A percentile compares a stretch with the other conserved stretches of the same genome.
phyloP scores from a whole-genome alignment of 257 asterid species.

The Solanum stenotomum region DNA sequence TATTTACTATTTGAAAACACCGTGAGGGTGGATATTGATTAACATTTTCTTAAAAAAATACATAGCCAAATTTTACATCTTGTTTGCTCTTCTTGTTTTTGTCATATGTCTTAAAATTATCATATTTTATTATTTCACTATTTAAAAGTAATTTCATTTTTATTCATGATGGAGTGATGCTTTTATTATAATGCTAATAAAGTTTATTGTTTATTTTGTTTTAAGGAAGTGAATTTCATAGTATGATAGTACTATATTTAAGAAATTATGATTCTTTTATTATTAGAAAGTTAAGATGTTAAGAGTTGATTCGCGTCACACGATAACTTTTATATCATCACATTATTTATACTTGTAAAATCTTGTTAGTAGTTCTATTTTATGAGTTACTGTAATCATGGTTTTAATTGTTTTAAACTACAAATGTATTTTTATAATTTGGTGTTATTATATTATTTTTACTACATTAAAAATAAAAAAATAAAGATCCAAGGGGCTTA shows the following conservation, averaged over 20 bases:
- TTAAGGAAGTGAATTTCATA: background rate
- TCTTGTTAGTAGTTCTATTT: background rate
- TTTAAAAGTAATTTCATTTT: background rate
- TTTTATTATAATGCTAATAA: too few relatives aligned
- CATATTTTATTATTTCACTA: background rate
- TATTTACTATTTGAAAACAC: background rate
- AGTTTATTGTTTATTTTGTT: background rate
- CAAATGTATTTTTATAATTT: too few relatives aligned
- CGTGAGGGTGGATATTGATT: background rate
- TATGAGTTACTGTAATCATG: background rate
- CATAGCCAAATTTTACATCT: background rate
- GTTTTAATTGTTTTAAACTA: background rate
- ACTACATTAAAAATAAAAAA: too few relatives aligned
- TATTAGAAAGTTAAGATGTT: background rate
- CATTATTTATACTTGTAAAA: background rate
- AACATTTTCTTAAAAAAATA: background rate
- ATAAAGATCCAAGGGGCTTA: too few relatives aligned
- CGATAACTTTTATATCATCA: background rate
- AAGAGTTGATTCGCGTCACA: background rate
- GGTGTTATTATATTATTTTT: too few relatives aligned
- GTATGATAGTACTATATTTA: background rate
- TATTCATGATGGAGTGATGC: background rate
- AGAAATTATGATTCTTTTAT: background rate
- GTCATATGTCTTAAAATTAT: background rate
- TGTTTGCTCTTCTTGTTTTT: background rate